Evolutionary conservation across 2,329 filamentous ascomycete genomes (phyloP), one percentile per base, ranked within the genome.

Genomic region (Curvularia lunata): DNA sequence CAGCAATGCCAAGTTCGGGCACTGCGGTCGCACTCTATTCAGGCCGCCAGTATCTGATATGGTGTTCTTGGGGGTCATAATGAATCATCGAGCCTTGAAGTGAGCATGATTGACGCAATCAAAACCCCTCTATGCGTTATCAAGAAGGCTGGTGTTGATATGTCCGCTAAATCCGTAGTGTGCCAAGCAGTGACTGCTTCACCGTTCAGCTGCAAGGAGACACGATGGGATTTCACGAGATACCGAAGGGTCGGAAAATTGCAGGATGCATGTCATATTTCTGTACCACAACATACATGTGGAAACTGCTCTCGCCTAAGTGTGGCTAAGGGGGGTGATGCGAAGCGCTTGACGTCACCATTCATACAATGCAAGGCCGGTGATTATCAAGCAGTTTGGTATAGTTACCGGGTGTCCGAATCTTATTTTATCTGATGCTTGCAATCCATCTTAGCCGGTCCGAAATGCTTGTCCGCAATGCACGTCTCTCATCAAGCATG

Each of bases 381-480:
- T 13, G 41, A 27, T 27, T 23, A 27, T n/a, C 41, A 43, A 27
- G 41, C 21, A 43, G 27, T 10, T 6, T n/a, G n/a, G 10, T 23
- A 9, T 28, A n/a, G n/a, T n/a, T n/a, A 45, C 19, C 16, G 8
- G 38, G 19, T 27, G 25, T 8, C 25, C 18, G 10, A 12, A 27
- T n/a, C 12, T 7, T 8, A 30, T 18, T 19, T 8, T 32, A 40
- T 34, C 28, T 28, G 8, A 8, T 23, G 21, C 43, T 23, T 23
- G 3, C 30, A 12, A 40, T 10, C 12, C 10, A 12, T 23, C 30
- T 52, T n/a, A 85, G 74, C 56, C 79, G 74, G 16, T 71, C 67
- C 6, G 79, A 82, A 13, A 83, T 71, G 2, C 72, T 74, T 54
- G 76, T 75, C 84, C 85, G 87, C 64, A 87, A 85, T 4, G 68